Percentiles rank a stretch among this genome's conserved stretches.
Evolutionary conservation across 148 eudicot genomes (phyloP).

Genomic region (Fagopyrum esculentum): DNA sequence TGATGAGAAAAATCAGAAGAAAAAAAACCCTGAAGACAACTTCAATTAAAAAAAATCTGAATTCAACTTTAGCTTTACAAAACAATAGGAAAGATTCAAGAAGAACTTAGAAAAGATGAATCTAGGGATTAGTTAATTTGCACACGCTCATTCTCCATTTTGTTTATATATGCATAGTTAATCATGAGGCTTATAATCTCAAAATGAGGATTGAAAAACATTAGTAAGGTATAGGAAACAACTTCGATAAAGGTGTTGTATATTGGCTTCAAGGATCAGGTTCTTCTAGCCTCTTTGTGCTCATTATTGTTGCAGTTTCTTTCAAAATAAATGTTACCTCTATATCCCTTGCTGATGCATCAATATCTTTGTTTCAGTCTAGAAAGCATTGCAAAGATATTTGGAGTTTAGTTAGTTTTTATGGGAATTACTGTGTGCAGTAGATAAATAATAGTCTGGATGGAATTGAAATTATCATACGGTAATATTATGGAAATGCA

Average conservation of each 20-base stretch:
- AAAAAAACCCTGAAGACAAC: too few relatives aligned
- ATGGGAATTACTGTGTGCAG: neutral
- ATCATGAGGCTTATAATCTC: conserved; percentile 28
- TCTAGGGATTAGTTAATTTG: neutral
- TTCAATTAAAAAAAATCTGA: too few relatives aligned
- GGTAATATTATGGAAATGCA: neutral
- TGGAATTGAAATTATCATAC: neutral
- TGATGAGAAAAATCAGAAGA: too few relatives aligned
- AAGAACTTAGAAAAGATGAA: too few relatives aligned
- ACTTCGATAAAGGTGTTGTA: too few relatives aligned
- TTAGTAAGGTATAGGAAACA: neutral
- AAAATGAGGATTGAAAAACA: conserved; percentile 5
- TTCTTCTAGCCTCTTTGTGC: conserved; percentile 1
- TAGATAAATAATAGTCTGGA: neutral
- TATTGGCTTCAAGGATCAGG: conserved; percentile 91
- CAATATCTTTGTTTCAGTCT: neutral
- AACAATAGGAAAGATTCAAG: too few relatives aligned
- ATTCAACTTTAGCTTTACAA: too few relatives aligned
- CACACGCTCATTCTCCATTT: conserved; percentile 18
- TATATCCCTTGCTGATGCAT: neutral
- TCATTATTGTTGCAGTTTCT: neutral
- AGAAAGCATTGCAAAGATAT: neutral
- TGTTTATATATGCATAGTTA: conserved; percentile 11
- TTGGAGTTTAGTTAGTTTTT: neutral
- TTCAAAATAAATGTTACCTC: neutral